Conservation (phyloP, 352 stramenopile species). For the Globisporangium echinulatum region DNA sequence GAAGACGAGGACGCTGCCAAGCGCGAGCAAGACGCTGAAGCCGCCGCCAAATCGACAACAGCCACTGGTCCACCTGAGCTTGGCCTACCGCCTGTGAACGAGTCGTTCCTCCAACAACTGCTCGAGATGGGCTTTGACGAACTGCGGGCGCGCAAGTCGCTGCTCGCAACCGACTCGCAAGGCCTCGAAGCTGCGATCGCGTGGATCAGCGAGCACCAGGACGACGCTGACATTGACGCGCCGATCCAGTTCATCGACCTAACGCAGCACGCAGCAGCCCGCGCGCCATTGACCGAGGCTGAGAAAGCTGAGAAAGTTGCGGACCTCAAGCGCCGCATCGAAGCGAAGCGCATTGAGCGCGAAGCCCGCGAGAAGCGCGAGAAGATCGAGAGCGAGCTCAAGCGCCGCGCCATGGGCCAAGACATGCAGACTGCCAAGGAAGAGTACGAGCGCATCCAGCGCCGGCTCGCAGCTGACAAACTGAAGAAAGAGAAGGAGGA, state of each 20-base stretch:
- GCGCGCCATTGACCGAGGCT: conserved; percentile 67
- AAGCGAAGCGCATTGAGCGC: conserved; percentile 66
- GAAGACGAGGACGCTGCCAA: conserved; percentile 10
- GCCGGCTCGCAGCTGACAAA: conserved; percentile 71
- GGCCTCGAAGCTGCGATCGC: conserved; percentile 76
- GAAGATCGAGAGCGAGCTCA: conserved; percentile 64
- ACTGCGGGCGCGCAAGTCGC: conserved; percentile 69
- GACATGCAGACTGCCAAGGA: conserved; percentile 71
- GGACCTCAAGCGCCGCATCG: conserved; percentile 76
- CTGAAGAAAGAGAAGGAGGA: conserved; percentile 88
- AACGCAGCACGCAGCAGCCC: conserved; percentile 21
- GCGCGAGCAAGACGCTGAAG: conserved; percentile 14
- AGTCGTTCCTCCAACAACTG: conserved; percentile 56
- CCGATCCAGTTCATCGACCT: conserved; percentile 84
- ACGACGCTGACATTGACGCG: conserved; percentile 86
- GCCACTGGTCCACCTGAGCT: conserved; percentile 18
- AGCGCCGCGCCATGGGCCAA: conserved; percentile 65
- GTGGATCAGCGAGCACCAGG: conserved; percentile 86
- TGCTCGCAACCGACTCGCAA: conserved; percentile 73
- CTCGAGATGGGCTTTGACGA: conserved; percentile 86
- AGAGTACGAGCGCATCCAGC: conserved; percentile 78
- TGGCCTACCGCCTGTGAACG: conserved; percentile 51
- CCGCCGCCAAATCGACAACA: conserved; percentile 4
- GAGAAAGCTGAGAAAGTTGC: conserved; percentile 86
- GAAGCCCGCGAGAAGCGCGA: conserved; percentile 76